Percentiles rank a stretch among this genome's conserved stretches.
These are phyloP conservation scores for Cercophora newfieldiana DNA, from an alignment of 495 filamentous ascomycete genomes.

Conservation along the genomic window DNA sequence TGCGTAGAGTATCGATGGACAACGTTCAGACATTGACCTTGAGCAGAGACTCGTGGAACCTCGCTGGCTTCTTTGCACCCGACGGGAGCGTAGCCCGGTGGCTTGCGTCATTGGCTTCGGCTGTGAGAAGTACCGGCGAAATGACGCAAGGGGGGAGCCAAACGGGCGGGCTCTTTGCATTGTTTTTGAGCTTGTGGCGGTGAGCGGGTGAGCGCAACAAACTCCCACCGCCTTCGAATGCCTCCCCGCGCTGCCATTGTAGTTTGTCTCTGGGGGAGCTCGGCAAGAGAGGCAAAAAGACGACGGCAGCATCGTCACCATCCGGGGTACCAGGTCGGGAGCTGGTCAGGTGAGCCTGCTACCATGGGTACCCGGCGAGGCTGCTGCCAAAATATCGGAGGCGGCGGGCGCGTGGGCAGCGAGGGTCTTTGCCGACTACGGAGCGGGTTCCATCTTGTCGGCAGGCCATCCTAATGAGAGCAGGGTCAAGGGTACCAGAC, in stretches of 20 bases:
- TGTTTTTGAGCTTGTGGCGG: not conserved
- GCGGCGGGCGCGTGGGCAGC: conserved; percentile 21
- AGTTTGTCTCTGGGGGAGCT: not conserved
- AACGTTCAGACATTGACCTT: not conserved
- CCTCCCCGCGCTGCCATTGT: not conserved
- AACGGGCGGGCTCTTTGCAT: not conserved
- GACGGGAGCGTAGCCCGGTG: not conserved
- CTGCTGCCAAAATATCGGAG: not conserved
- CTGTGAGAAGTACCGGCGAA: not conserved
- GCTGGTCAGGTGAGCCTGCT: not conserved
- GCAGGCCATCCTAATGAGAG: not conserved
- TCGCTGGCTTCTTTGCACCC: not conserved
- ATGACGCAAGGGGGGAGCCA: not conserved
- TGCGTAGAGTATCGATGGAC: not conserved
- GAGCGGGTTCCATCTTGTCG: not conserved
- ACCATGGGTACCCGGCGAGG: not conserved
- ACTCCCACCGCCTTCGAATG: not conserved
- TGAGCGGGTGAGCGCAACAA: not conserved
- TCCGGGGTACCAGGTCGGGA: not conserved
- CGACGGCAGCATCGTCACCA: not conserved
- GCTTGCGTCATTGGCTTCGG: conserved; percentile 7
- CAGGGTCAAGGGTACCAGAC: conserved; percentile 8
- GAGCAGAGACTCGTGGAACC: not conserved
- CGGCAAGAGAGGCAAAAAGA: not conserved
- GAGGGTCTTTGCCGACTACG: conserved; percentile 3